phyloP scores from a whole-genome alignment of 495 filamentous ascomycete genomes.

The Penicillium crystallinum region DNA sequence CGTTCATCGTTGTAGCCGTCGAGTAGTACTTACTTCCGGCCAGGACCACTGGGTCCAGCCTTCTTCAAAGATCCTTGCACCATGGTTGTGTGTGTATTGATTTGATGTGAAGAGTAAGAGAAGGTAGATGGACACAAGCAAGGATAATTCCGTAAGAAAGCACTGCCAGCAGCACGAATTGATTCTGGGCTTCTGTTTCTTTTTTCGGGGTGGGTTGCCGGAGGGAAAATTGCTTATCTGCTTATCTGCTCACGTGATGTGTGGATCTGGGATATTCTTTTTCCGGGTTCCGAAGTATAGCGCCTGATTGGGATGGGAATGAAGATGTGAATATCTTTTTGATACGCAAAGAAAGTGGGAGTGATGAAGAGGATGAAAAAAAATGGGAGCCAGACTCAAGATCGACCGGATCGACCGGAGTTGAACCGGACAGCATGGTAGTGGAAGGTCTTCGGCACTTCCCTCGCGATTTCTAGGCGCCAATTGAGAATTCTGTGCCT shows the following conservation, averaged over 20 bases:
- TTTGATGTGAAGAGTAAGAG: neutral
- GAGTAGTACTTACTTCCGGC: conserved; percentile 6
- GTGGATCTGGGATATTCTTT: neutral
- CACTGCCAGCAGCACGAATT: conserved; percentile 32
- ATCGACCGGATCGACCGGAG: neutral
- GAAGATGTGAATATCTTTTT: neutral
- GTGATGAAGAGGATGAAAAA: neutral
- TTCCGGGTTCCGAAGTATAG: conserved; percentile 7
- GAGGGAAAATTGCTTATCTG: conserved; percentile 9
- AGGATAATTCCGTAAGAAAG: neutral
- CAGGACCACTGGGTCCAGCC: neutral
- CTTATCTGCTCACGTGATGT: conserved; percentile 4
- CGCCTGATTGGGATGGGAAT: neutral
- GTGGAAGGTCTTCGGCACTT: conserved; percentile 1
- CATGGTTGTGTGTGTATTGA: neutral
- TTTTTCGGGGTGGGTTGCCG: conserved; percentile 4
- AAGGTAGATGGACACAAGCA: neutral
- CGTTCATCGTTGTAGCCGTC: neutral
- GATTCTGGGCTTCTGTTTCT: neutral
- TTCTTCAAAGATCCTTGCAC: conserved; percentile 9
- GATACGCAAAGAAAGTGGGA: neutral
- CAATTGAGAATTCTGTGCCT: too few species aligned
- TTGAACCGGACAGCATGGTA: neutral
- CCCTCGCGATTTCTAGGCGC: too few species aligned
- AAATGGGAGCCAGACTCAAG: neutral